phyloP scores from a whole-genome alignment of 2,329 filamentous ascomycete species.

The Trichoderma semiorbis region DNA sequence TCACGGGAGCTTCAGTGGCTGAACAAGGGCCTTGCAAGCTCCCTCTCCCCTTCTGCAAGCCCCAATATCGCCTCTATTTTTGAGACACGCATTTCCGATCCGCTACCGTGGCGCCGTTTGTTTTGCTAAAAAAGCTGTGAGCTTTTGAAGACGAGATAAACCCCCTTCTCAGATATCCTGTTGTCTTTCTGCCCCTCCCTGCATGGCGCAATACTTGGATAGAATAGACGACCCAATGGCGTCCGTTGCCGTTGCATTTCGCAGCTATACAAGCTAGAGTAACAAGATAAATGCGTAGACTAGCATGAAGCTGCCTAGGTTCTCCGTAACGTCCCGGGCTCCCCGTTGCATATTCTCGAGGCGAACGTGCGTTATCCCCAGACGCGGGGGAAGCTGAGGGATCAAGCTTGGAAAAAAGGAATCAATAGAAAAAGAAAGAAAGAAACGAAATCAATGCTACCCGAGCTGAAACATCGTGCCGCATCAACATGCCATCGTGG shows the following conservation, averaged over 20 bases:
- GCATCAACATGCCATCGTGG: neutral
- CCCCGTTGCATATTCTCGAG: neutral
- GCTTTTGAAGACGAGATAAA: neutral
- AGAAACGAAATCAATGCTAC: neutral
- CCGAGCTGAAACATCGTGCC: neutral
- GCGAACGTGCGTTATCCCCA: neutral
- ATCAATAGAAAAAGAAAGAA: neutral
- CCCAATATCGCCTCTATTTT: neutral
- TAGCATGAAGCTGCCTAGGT: neutral
- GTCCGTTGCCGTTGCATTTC: neutral
- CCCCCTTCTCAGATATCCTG: neutral
- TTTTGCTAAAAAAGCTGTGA: neutral
- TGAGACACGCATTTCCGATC: constrained; percentile 14
- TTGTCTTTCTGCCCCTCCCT: neutral
- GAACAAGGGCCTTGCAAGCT: neutral
- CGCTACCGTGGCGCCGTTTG: neutral
- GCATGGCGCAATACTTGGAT: neutral
- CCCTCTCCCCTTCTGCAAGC: neutral
- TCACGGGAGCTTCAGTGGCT: constrained; percentile 12
- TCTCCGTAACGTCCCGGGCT: neutral
- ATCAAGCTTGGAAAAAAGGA: neutral
- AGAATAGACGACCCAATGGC: constrained; percentile 4
- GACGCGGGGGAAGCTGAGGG: neutral
- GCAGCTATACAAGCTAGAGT: neutral
- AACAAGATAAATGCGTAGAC: neutral